Evolutionary conservation across 1,284 basidiomycete species (phyloP).

Genomic region (Filobasidium uniguttulatum): DNA sequence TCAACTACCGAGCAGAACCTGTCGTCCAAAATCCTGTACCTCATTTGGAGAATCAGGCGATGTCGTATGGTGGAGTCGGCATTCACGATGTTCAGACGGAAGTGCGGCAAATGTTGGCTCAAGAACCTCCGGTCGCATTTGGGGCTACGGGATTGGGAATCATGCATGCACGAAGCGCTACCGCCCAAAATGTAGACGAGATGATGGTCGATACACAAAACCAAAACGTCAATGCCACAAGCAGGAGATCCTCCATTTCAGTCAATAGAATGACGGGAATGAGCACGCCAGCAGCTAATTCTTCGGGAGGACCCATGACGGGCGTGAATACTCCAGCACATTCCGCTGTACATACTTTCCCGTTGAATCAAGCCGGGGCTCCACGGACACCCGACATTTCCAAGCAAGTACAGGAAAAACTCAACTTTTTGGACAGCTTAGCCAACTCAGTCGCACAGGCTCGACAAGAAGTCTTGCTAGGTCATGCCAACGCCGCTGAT

Average conservation of each 20-base stretch:
- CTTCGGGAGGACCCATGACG: neutral
- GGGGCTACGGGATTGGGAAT: neutral
- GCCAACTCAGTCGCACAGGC: constrained; percentile 12
- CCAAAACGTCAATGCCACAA: neutral
- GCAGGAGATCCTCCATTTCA: constrained; percentile 6
- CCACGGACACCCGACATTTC: constrained; percentile 6
- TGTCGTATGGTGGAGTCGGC: constrained; percentile 5
- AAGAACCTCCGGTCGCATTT: constrained; percentile 7
- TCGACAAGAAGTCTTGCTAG: constrained; percentile 7
- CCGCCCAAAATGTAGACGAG: constrained; percentile 1
- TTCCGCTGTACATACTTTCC: constrained; percentile 1
- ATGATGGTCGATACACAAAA: neutral
- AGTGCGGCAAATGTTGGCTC: constrained; percentile 1
- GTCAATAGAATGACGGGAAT: neutral
- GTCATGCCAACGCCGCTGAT: constrained; percentile 13
- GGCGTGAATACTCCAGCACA: neutral
- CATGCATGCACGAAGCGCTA: neutral
- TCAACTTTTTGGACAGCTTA: constrained; percentile 12
- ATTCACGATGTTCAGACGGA: constrained; percentile 7
- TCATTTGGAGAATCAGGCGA: constrained; percentile 11
- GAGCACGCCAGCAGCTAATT: neutral
- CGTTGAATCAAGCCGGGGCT: neutral
- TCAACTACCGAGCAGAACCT: constrained; percentile 4
- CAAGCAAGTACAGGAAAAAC: constrained; percentile 9
- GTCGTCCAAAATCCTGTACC: constrained; percentile 4